Evolutionary conservation across 257 asterid genomes (phyloP), one percentile per base, ranked within the genome.

Genomic region (Petunia axillaris): DNA sequence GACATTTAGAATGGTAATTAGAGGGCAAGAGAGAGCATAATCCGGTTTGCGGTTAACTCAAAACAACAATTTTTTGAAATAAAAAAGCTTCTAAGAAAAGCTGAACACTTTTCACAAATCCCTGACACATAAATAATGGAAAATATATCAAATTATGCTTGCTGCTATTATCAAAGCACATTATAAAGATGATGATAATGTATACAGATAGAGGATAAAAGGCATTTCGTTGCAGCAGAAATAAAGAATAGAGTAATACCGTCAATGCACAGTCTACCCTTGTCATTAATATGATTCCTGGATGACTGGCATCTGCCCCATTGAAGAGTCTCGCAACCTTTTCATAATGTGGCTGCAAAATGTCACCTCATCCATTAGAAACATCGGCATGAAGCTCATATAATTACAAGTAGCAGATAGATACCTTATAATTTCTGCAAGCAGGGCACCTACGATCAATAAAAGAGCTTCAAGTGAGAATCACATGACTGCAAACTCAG

Each of bases 381-480:
- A 64, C 64, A 82, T 59, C 60, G 35, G 43, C 35, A 35, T 11
- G 44, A 71, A 71, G 62, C 50, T 71, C 62, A 50, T 35, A 71
- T 35, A 35, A 48, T 48, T 25, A 25, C 25, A 71, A 71, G 60
- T 5, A 71, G 3, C 44, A 71, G 3, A 71, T 48, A 25, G 6
- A 48, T 87, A 93, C 99, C 99, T 93, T 95, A 84, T 93, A 95
- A 81, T 95, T 95, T 86, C 96, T 91, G 90, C 99, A 95, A 86
- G 99, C 98, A 41, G 99, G 98, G 82, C 99, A 95, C 99, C 99
- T 95, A 90, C 79, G 85, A 83, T 38, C 78, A 79, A 82, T 43
- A 36, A 79, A 25, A 79, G 78, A 74, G 50, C 65, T 76, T 60
- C 41, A 76, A 86, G 86, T 76, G 65, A 60, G 41, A 77, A n/a